Evolutionary conservation across 805 yeast genomes (phyloP), one percentile per base, ranked within the genome.

Genomic region (Kazachstania taianensis): DNA sequence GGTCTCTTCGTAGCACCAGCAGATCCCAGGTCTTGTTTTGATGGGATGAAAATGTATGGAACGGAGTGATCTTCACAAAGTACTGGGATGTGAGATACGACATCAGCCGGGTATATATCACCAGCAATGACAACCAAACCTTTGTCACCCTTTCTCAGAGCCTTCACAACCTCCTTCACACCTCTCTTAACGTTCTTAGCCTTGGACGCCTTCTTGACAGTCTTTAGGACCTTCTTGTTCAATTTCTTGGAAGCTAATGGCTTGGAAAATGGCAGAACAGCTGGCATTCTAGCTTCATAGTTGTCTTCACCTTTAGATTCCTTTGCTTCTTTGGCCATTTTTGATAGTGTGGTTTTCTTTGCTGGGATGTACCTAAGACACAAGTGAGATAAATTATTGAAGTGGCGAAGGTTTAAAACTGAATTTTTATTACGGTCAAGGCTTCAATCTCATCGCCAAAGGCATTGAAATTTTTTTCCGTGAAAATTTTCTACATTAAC

Each of bases 1-100:
- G 98, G 97, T 72, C 99, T 81, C 71, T 92, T 92, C 39, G 98
- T 92, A 43, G 96, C 94, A 57, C 97, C 97, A 18, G 99, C 98
- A 44, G 94, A 82, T 24, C 99, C 99, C 48, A 92, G 73, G 59
- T 92, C 97, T 68, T 92, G 96, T 66, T 92, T 92, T 34, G 96
- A 86, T 53, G 98, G 98, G 44, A 92, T 75, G 63, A 92, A 92
- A 28, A 89, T 73, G 57, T 69, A 94, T 54, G 97, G 96, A 33
- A 92, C 96, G 32, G 81, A 66, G 45, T 73, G 68, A 60, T 92
- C 99, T 67, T 92, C 98, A 67, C 98, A 92, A 43, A 92, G 73
- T 32, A 94, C 96, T 38, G 99, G 99, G 39, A 92, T 75, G 59
- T 92, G 99, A 30, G 96, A 85, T 49, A 94, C 83, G 31, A 92